Conservation (phyloP, 2,329 filamentous ascomycete genomes). For the Pseudomassariella vexata region DNA sequence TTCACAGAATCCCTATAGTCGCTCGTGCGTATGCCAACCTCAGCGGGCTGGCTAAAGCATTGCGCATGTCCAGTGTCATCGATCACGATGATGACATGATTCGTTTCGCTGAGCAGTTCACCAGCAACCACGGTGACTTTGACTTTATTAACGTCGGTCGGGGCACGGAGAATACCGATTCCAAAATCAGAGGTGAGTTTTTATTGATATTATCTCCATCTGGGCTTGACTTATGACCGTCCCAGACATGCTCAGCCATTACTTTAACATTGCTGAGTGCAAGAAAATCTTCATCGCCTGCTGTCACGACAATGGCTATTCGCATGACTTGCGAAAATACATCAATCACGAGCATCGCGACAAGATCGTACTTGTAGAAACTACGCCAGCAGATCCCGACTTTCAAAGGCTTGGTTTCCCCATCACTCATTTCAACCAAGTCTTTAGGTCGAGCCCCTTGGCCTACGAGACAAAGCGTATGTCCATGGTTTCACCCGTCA, state of each 20-base stretch:
- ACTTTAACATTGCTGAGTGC: slow-evolving; percentile 26
- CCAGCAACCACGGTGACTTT: slow-evolving; percentile 26
- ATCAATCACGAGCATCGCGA: slow-evolving; percentile 15
- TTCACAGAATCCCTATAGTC: slow-evolving; percentile 21
- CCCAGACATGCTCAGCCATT: slow-evolving; percentile 26
- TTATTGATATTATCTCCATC: neutral
- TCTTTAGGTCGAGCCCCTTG: slow-evolving; percentile 24
- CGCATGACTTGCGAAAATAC: slow-evolving; percentile 27
- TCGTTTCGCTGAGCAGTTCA: slow-evolving; percentile 26
- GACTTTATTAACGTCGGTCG: slow-evolving; percentile 29
- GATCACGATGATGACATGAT: slow-evolving; percentile 24
- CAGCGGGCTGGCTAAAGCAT: slow-evolving; percentile 24
- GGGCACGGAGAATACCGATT: slow-evolving; percentile 27
- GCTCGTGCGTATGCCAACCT: slow-evolving; percentile 28
- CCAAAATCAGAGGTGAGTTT: slow-evolving; percentile 4
- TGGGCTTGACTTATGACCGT: slow-evolving; percentile 8
- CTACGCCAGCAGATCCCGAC: slow-evolving; percentile 24
- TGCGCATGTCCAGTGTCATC: slow-evolving; percentile 25
- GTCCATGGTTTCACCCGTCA: slow-evolving; percentile 9
- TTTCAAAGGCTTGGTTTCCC: slow-evolving; percentile 25
- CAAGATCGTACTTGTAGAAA: slow-evolving; percentile 24
- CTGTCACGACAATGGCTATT: slow-evolving; percentile 29
- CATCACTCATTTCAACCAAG: slow-evolving; percentile 23
- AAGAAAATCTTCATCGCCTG: slow-evolving; percentile 27
- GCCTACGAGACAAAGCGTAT: slow-evolving; percentile 23